Base-by-base conservation (phyloP, 1,139 yeast genomes). In the Torulaspora pretoriensis region DNA sequence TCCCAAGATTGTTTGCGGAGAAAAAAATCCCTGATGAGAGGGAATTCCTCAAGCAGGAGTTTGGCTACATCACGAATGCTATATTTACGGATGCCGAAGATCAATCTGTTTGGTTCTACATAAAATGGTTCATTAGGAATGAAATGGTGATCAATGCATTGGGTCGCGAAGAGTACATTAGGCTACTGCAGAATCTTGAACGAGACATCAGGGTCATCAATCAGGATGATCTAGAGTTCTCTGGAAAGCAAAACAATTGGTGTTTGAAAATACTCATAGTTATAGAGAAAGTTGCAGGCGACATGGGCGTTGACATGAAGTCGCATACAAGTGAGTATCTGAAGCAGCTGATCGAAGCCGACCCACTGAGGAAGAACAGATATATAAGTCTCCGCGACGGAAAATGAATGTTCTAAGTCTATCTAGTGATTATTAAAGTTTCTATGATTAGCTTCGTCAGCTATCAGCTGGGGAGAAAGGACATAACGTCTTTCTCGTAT, bases 21-120 rank as follows among this genome's bases (percentile, higher is more conserved):
- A 54, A 59, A 31, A 61, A 67, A 28, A 54, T 59, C 5, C 47
- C 54, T 1, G 59, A 61, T 34, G 56, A 50, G 38, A 51, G 44
- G 34, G 51, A 53, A 1, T 73, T 82, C 39, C 60, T 88, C 13
- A 50, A 56, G 0, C 68, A 71, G 28, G 99, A 92, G 60, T 67
- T 89, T 33, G 75, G 75, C 9, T 74, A 85, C 53, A 73, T 88
- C 38, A 82, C 82, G 47, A 84, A 88, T 24, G 98, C 97, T 0
- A 78, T 89, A 68, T 88, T 81, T 60, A 88, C 95, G 55, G 97
- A 92, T 62, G 90, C 95, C 0, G 95, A 87, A 38, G 97, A 92
- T 61, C 92, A 94, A 40, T 85, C 96, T 0, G 83, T 88, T 0
- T 92, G 98, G 97, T 74, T 84, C 3, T 92, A 90, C 63, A 73